These are phyloP conservation scores for Malus orientalis DNA, from an alignment of 306 rosid genomes.

Conservation along the genomic window DNA sequence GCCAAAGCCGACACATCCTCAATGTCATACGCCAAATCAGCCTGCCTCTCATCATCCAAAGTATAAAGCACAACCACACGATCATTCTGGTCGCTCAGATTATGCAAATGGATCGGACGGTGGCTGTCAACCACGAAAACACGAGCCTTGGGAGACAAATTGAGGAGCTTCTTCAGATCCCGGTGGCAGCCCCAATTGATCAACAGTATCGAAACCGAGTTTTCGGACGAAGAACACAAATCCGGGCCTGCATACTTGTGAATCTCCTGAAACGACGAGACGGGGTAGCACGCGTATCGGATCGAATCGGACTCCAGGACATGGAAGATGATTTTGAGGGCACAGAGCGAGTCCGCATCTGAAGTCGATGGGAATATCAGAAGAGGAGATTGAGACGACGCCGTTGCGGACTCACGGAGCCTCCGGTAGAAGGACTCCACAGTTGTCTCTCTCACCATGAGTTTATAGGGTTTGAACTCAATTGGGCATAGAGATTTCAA, in stretches of 20 bases:
- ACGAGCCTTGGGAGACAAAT: slow-evolving; percentile 37
- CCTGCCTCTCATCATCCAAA: slow-evolving; percentile 62
- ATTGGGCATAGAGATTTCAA: slow-evolving; percentile 3
- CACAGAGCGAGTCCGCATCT: slow-evolving; percentile 81
- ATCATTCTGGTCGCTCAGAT: slow-evolving; percentile 61
- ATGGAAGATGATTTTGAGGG: slow-evolving; percentile 62
- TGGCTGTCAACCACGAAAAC: slow-evolving; percentile 84
- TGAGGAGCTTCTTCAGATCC: slow-evolving; percentile 44
- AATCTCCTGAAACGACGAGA: slow-evolving; percentile 77
- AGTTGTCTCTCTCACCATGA: slow-evolving; percentile 67
- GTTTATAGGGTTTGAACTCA: slow-evolving; percentile 9
- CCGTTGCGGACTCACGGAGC: slow-evolving; percentile 43
- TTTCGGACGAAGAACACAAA: slow-evolving; percentile 28
- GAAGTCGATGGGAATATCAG: slow-evolving; percentile 90
- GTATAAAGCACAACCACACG: slow-evolving; percentile 74
- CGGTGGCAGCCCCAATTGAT: slow-evolving; percentile 88
- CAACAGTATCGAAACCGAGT: slow-evolving; percentile 45
- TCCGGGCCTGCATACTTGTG: slow-evolving; percentile 40
- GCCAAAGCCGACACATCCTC: slow-evolving; percentile 61
- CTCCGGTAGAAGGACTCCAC: slow-evolving; percentile 61
- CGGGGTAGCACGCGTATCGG: slow-evolving; percentile 70
- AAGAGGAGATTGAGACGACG: slow-evolving; percentile 51
- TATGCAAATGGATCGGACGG: slow-evolving; percentile 81
- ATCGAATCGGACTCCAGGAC: slow-evolving; percentile 81
- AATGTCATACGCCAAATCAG: slow-evolving; percentile 71